These are phyloP conservation scores for Boletus rubescentipes DNA, from an alignment of 768 basidiomycete species.

Conservation along the genomic window DNA sequence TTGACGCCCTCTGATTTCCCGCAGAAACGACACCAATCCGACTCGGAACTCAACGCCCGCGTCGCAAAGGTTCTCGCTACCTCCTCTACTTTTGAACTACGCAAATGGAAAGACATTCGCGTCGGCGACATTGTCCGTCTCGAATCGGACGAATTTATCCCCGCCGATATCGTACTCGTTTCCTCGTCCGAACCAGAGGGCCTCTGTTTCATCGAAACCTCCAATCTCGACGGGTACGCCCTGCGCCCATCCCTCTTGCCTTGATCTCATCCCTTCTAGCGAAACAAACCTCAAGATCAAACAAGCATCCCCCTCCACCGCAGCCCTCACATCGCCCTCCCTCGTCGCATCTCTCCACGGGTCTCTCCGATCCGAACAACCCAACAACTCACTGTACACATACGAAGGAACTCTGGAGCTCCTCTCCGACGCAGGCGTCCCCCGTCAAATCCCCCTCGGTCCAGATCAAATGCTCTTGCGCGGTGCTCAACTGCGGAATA, in stretches of 20 bases:
- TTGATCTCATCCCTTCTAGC: conserved; percentile 36
- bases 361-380: conserved; percentile 89
- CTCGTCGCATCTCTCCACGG: conserved; percentile 75
- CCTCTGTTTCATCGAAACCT: conserved; percentile 95
- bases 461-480: conserved; percentile 93
- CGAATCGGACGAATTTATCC: conserved; percentile 92
- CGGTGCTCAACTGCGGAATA: conserved; percentile 95
- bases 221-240: conserved; percentile 91
- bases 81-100: conserved; percentile 62
- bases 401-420: conserved; percentile 84
- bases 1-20: conserved; percentile 11
- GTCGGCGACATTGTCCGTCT: conserved; percentile 93
- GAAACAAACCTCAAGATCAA: conserved; percentile 99
- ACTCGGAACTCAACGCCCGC: conserved; percentile 86
- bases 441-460: conserved; percentile 85
- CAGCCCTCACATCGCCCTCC: conserved; percentile 72
- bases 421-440: conserved; percentile 50
- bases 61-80: conserved; percentile 69
- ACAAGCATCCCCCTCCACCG: conserved; percentile 84
- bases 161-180: conserved; percentile 87
- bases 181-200: conserved; percentile 96
- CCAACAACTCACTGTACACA: conserved; percentile 96
- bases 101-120: conserved; percentile 84
- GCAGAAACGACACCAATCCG: conserved; percentile 96
- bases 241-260: not conserved